Evolutionary conservation across 768 basidiomycete species (phyloP), one percentile per base, ranked within the genome.

Genomic region (Ramaria sp.): DNA sequence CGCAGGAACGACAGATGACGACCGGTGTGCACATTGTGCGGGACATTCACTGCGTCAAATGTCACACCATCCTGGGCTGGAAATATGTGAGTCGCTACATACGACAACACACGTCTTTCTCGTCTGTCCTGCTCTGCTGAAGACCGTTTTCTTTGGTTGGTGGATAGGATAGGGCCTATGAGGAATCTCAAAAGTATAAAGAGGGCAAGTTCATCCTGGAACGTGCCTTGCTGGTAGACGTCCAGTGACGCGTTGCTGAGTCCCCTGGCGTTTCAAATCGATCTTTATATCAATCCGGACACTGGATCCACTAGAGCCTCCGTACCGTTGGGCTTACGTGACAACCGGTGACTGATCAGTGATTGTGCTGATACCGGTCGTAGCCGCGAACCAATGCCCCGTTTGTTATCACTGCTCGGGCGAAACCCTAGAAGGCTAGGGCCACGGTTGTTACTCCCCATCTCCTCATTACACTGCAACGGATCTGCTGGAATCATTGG

Each of bases 131-230:
- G 45, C 50, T 55, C 18, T 45, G 18, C 12, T 48, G 42, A 34
- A 48, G 57, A 39, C 59, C 56, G 48, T 42, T 36, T 45, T 51
- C 60, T 45, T 30, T 52, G 42, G 12, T 49, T 49, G 18, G 49
- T 48, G 32, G n/a, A 44, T 63, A 96, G 95, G 95, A 96, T 67
- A 81, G 81, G 55, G 95, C 95, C 15, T 96, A 83, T 65, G 94
- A 97, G 64, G 65, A 75, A 10, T 77, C 82, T 7, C 94, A 99
- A 78, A 90, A 86, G 69, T 99, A 98, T 77, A 99, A 99, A 66
- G 95, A 99, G 73, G 92, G 93, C 65, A 93, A 93, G 74, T 96
- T 81, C 69, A 98, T 99, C 66, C 87, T 99, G 59, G 95, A 99
- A 71, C 85, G 90, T 63, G 88, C 88, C 65, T 76, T 91, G 63